phyloP scores from a whole-genome alignment of 352 stramenopile genomes.

The Discostella stelligera region DNA sequence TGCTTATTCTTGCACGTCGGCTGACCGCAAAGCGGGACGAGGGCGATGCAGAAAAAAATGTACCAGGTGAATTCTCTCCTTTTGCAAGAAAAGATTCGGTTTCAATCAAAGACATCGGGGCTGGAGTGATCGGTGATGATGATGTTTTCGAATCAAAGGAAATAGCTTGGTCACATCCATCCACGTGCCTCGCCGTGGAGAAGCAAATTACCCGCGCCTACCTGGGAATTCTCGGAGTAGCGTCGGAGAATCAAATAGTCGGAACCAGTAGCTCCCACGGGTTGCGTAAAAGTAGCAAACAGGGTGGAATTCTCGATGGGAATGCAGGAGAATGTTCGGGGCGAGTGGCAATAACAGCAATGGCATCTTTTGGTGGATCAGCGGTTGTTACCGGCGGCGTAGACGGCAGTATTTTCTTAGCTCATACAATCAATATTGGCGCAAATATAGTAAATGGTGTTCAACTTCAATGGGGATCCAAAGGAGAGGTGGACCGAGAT shows the following conservation, averaged over 20 bases:
- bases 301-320: conserved; percentile 31
- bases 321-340: conserved; percentile 34
- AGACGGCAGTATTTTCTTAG: conserved; percentile 80
- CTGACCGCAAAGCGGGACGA: conserved; percentile 73
- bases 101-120: conserved; percentile 16
- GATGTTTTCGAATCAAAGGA: conserved; percentile 54
- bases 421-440: conserved; percentile 64
- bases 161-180: conserved; percentile 74
- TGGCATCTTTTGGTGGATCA: conserved; percentile 70
- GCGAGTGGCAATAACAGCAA: conserved; percentile 68
- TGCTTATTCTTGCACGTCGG: conserved; percentile 71
- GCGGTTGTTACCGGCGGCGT: conserved; percentile 75
- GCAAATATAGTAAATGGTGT: conserved; percentile 59
- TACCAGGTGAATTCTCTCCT: conserved; percentile 1
- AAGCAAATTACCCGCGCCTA: conserved; percentile 28
- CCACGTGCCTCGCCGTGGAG: conserved; percentile 30
- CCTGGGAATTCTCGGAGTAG: conserved; percentile 35
- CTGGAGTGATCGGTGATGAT: conserved; percentile 20
- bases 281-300: conserved; percentile 13
- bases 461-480: conserved; percentile 76
- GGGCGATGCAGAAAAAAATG: conserved; percentile 47
- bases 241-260: conserved; percentile 13
- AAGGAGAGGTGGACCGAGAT: conserved; percentile 56
- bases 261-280: conserved; percentile 22
- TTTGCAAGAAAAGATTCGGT: conserved; percentile 29